Conservation (phyloP, 2,329 filamentous ascomycete species). For the Cercospora sp. region DNA sequence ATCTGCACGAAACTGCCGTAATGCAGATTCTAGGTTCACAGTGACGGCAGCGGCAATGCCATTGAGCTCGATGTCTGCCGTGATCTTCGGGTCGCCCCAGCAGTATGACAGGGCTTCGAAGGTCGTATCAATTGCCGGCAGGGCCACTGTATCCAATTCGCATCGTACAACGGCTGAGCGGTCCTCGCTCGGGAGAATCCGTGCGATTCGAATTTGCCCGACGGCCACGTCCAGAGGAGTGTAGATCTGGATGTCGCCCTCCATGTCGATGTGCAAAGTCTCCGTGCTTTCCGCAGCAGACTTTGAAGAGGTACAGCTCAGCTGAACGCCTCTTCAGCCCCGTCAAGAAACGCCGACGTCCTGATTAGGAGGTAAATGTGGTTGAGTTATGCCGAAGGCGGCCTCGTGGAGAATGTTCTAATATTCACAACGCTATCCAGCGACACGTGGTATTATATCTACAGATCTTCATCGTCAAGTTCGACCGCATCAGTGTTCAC, state of each 20-base stretch:
- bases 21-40: background rate
- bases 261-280: background rate
- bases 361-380: background rate
- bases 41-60: background rate
- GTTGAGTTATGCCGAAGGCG: background rate
- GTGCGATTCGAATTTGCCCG: background rate
- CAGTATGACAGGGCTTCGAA: slow-evolving; percentile 20
- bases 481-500: slow-evolving; percentile 39
- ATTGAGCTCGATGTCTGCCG: slow-evolving; percentile 2
- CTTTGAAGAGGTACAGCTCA: background rate
- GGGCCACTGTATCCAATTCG: background rate
- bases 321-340: slow-evolving; percentile 4
- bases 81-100: slow-evolving; percentile 5
- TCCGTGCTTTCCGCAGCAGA: background rate
- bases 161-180: background rate
- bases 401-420: background rate
- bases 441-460: background rate
- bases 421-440: background rate
- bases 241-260: background rate
- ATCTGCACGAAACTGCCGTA: slow-evolving; percentile 2
- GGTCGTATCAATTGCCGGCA: background rate
- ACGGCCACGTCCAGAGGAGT: background rate
- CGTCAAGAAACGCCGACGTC: background rate
- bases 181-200: background rate
- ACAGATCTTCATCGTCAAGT: slow-evolving; percentile 36